These are phyloP conservation scores for Tillandsia leiboldiana DNA, from an alignment of 176 grass and related monocot species.

Conservation along the genomic window DNA sequence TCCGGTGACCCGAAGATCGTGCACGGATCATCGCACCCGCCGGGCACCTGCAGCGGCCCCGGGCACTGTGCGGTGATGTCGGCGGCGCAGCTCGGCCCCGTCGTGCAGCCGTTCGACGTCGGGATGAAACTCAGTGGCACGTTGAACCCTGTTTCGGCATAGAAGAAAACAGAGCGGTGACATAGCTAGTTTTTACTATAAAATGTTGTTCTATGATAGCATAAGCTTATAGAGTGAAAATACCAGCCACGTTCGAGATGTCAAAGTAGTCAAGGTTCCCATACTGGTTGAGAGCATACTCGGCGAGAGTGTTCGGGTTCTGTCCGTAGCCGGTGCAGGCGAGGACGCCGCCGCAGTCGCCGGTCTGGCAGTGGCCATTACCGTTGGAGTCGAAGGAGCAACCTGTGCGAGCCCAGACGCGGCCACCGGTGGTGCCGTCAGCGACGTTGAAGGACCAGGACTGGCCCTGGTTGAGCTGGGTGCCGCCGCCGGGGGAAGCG, in stretches of 20 bases:
- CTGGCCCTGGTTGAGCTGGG: conserved; percentile 29
- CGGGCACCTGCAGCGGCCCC: neutral
- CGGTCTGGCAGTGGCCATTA: conserved; percentile 30
- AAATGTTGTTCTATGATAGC: too few relatives aligned
- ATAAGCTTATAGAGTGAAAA: too few relatives aligned
- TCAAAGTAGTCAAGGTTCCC: conserved; percentile 2
- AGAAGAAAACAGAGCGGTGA: too few relatives aligned
- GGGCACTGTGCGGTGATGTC: conserved; percentile 37
- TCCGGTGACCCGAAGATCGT: conserved; percentile 26
- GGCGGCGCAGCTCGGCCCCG: conserved; percentile 6
- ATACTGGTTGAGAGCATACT: neutral
- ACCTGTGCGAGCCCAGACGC: conserved; percentile 50
- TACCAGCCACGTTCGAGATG: conserved; percentile 2
- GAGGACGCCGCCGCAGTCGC: conserved; percentile 37
- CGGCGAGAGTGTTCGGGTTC: conserved; percentile 4
- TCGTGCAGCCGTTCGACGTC: conserved; percentile 1
- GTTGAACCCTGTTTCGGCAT: neutral
- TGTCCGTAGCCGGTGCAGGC: conserved; percentile 15
- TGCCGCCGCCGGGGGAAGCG: conserved; percentile 23
- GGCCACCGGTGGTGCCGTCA: conserved; percentile 18
- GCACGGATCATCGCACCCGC: conserved; percentile 43
- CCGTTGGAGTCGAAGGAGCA: conserved; percentile 43
- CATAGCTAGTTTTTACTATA: too few relatives aligned
- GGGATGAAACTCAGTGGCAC: neutral
- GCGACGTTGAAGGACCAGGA: conserved; percentile 23